Conservation (phyloP, 176 grass and related monocot genomes). For the Areca catechu region DNA sequence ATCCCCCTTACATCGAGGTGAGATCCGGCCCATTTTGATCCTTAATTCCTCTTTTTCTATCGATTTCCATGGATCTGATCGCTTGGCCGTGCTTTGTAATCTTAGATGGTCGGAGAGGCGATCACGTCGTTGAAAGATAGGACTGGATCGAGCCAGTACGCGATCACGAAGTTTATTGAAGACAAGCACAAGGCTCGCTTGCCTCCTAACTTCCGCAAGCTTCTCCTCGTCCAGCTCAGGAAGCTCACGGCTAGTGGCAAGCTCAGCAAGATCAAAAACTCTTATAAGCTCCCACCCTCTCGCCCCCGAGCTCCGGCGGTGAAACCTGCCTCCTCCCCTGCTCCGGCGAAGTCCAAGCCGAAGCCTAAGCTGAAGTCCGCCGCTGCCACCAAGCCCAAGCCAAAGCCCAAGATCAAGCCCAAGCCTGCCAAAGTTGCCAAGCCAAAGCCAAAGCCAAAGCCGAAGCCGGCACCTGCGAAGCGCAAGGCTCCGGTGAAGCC, state of each 20-base stretch:
- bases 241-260: constrained; percentile 43
- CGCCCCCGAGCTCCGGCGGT: background rate
- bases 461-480: constrained; percentile 23
- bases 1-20: constrained; percentile 77
- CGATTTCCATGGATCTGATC: background rate
- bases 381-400: constrained; percentile 1
- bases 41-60: background rate
- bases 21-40: background rate
- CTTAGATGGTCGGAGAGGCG: constrained; percentile 73
- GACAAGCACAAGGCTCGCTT: constrained; percentile 50
- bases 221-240: constrained; percentile 40
- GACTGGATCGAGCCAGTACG: constrained; percentile 63
- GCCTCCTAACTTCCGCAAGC: constrained; percentile 55
- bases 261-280: constrained; percentile 65
- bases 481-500: constrained; percentile 2
- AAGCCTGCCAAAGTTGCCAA: background rate
- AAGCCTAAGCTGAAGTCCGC: constrained; percentile 6
- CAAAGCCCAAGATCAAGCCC: background rate
- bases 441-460: background rate
- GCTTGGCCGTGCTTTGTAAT: no score
- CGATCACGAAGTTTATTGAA: constrained; percentile 64
- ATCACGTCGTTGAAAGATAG: constrained; percentile 71
- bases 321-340: background rate
- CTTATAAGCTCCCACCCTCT: constrained; percentile 47
- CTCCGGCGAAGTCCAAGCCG: constrained; percentile 5